These are phyloP conservation scores for Pilaira anomala DNA, from an alignment of 192 early-diverging fungal species.

Conservation along the genomic window DNA sequence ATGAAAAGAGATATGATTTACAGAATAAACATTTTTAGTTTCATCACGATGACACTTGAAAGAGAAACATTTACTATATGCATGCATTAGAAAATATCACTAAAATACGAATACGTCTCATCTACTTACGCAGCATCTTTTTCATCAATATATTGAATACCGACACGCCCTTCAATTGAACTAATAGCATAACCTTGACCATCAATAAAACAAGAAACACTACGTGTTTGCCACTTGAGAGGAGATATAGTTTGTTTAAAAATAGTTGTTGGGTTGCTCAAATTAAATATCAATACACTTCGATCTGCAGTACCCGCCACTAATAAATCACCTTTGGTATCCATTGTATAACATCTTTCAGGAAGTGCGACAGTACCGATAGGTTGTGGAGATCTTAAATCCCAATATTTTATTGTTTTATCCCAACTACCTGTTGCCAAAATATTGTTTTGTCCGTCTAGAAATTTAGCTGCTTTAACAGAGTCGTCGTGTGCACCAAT, in stretches of 20 bases:
- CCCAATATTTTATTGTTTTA: slow-evolving; percentile 97
- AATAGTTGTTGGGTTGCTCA: slow-evolving; percentile 69
- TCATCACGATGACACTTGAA: slow-evolving; percentile 92
- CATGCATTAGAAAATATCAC: not conserved
- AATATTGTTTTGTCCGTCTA: slow-evolving; percentile 63
- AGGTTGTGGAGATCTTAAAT: slow-evolving; percentile 74
- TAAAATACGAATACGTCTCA: not conserved
- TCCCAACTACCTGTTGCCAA: slow-evolving; percentile 94
- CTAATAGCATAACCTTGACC: slow-evolving; percentile 85
- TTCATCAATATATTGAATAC: slow-evolving; percentile 89
- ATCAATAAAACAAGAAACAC: slow-evolving; percentile 74
- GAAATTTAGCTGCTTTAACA: slow-evolving; percentile 74
- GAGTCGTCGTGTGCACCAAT: slow-evolving; percentile 85
- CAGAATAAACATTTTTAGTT: slow-evolving; percentile 58
- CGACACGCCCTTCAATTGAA: slow-evolving; percentile 92
- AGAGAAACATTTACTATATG: slow-evolving; percentile 68
- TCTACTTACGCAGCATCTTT: slow-evolving; percentile 48
- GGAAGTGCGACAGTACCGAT: slow-evolving; percentile 70
- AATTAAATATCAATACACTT: slow-evolving; percentile 74
- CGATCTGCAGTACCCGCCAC: slow-evolving; percentile 91
- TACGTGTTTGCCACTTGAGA: slow-evolving; percentile 82
- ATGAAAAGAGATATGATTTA: slow-evolving; percentile 75
- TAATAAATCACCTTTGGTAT: slow-evolving; percentile 73
- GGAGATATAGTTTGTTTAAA: slow-evolving; percentile 67
- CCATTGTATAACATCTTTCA: slow-evolving; percentile 90